These are phyloP conservation scores for Vigna nakashimae DNA, from an alignment of 306 rosid species.

Conservation along the genomic window DNA sequence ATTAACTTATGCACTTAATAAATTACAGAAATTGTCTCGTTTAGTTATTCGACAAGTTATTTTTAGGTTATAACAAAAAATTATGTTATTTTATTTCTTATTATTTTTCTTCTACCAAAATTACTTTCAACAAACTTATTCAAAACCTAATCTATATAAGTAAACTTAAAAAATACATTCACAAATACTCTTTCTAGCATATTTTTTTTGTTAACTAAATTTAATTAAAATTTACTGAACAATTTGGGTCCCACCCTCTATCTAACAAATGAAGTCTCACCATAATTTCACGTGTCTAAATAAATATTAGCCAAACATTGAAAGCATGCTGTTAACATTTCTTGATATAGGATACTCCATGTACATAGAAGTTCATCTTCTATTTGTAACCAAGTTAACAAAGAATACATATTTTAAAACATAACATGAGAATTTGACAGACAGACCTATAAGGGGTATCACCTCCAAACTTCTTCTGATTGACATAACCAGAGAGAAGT, in stretches of 20 bases:
- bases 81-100: neutral
- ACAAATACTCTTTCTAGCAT: neutral
- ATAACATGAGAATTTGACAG: conserved; percentile 4
- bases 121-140: too few relatives aligned
- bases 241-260: neutral
- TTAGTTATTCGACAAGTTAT: neutral
- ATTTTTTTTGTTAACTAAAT: neutral
- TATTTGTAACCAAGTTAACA: conserved; percentile 12
- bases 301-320: neutral
- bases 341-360: neutral
- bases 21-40: too few relatives aligned
- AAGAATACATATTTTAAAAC: conserved; percentile 7
- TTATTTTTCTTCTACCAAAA: too few relatives aligned
- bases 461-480: conserved; percentile 93
- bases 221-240: neutral
- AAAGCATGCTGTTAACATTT: neutral
- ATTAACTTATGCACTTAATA: neutral
- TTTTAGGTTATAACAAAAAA: too few relatives aligned
- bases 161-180: neutral
- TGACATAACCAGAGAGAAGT: conserved; percentile 94
- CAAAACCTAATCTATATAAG: neutral
- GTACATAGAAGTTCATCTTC: conserved; percentile 1
- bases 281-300: neutral
- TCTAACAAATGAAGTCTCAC: neutral
- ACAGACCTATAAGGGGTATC: conserved; percentile 96